These are phyloP conservation scores for Metschnikowia vanudenii DNA, from an alignment of 805 yeast species.

Conservation along the genomic window DNA sequence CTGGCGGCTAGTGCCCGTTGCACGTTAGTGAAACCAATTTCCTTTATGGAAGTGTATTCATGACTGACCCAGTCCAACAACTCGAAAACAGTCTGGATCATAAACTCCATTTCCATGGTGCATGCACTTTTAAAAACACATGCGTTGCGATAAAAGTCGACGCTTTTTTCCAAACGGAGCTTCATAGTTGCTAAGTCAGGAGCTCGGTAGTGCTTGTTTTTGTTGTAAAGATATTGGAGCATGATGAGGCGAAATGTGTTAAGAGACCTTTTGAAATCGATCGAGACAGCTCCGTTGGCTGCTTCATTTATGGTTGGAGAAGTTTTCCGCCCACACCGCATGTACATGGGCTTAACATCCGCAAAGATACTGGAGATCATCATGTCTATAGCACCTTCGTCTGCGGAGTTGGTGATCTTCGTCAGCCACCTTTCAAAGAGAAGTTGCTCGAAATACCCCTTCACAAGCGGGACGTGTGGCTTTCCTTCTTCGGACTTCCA, in stretches of 20 bases:
- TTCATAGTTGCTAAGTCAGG: not conserved
- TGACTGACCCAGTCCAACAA: not conserved
- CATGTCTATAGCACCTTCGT: not conserved
- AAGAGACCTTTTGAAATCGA: not conserved
- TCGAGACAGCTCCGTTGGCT: not conserved
- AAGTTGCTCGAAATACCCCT: constrained; percentile 6
- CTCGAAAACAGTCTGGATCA: constrained; percentile 1
- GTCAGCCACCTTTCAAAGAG: constrained; percentile 7
- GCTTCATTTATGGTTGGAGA: not conserved
- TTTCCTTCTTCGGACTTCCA: not conserved
- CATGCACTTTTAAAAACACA: not conserved
- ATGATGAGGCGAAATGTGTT: not conserved
- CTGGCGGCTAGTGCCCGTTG: constrained; percentile 6
- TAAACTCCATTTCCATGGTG: not conserved
- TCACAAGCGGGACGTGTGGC: not conserved
- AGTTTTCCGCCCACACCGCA: too few relatives aligned
- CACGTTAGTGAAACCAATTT: not conserved
- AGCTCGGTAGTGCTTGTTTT: constrained; percentile 1
- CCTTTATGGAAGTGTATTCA: not conserved
- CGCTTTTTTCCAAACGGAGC: not conserved
- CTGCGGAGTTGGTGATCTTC: not conserved
- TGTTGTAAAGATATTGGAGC: not conserved
- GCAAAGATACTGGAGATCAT: not conserved
- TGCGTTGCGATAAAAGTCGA: not conserved
- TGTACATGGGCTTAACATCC: not conserved